Conservation (phyloP, 106 monocot genomes). For the Ottelia alismoides region DNA sequence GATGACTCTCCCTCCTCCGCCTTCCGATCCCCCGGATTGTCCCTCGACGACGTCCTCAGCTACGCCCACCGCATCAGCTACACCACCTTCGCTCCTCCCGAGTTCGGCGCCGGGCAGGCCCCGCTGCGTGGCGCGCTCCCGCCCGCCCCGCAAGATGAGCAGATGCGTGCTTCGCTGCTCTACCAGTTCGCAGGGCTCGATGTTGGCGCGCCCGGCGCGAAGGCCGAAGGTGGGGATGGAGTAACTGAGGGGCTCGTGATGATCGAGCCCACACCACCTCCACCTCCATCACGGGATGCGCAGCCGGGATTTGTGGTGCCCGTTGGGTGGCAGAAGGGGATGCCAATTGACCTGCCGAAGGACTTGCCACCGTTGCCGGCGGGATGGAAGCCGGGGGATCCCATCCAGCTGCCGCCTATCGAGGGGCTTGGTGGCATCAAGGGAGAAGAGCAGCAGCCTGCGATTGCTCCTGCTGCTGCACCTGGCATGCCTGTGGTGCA, state of each 20-base stretch:
- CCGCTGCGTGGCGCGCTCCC: slow-evolving; percentile 86
- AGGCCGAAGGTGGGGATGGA: slow-evolving; percentile 31
- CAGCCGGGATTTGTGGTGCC: slow-evolving; percentile 51
- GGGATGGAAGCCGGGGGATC: slow-evolving; percentile 97
- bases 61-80: slow-evolving; percentile 95
- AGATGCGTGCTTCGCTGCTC: slow-evolving; percentile 89
- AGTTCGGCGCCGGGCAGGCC: slow-evolving; percentile 68
- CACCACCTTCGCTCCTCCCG: slow-evolving; percentile 96
- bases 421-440: slow-evolving; percentile 27
- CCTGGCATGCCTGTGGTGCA: slow-evolving; percentile 3
- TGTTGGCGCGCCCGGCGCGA: slow-evolving; percentile 51
- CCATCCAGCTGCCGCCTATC: slow-evolving; percentile 42
- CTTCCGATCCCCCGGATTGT: slow-evolving; percentile 11
- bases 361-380: slow-evolving; percentile 62
- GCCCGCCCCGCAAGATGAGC: slow-evolving; percentile 90
- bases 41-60: slow-evolving; percentile 57
- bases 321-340: slow-evolving; percentile 56
- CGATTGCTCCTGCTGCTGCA: slow-evolving; percentile 4
- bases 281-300: slow-evolving; percentile 1
- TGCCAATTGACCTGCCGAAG: slow-evolving; percentile 51
- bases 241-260: slow-evolving; percentile 13
- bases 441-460: slow-evolving; percentile 26
- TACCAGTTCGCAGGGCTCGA: slow-evolving; percentile 73
- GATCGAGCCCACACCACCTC: slow-evolving; percentile 52
- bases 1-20: background rate